These are phyloP conservation scores for Danielia reshetovae DNA, from an alignment of 805 yeast species.

Conservation along the genomic window DNA sequence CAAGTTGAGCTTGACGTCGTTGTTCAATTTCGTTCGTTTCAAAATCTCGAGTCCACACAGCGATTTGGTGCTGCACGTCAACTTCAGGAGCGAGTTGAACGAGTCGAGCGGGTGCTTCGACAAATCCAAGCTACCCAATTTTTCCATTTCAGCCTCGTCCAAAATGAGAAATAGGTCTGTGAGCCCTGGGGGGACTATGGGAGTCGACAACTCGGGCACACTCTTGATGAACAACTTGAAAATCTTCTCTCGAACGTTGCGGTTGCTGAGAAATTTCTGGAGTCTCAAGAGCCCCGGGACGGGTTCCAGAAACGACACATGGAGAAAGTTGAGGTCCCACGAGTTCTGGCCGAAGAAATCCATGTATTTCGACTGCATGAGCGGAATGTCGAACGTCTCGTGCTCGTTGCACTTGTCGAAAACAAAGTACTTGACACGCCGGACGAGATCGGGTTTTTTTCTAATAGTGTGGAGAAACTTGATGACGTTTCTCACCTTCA, in stretches of 20 bases:
- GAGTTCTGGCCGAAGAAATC: slow-evolving; percentile 13
- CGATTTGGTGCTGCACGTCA: slow-evolving; percentile 30
- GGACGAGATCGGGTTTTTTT: slow-evolving; percentile 17
- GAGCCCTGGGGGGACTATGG: slow-evolving; percentile 23
- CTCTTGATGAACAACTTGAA: slow-evolving; percentile 29
- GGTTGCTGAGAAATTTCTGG: background rate
- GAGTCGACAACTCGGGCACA: slow-evolving; percentile 20
- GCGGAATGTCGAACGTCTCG: slow-evolving; percentile 8
- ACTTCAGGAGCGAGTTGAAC: slow-evolving; percentile 18
- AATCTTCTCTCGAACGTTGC: slow-evolving; percentile 17
- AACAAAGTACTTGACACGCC: slow-evolving; percentile 24
- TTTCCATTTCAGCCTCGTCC: slow-evolving; percentile 26
- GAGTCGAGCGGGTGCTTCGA: background rate
- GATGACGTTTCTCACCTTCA: slow-evolving; percentile 15
- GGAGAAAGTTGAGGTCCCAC: slow-evolving; percentile 24
- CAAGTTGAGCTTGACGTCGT: slow-evolving; percentile 22
- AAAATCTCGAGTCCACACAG: slow-evolving; percentile 29
- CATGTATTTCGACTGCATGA: slow-evolving; percentile 13
- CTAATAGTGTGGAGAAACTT: slow-evolving; percentile 18
- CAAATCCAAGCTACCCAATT: slow-evolving; percentile 13
- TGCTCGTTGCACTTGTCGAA: slow-evolving; percentile 29
- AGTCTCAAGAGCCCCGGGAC: background rate
- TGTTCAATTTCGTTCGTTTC: slow-evolving; percentile 16
- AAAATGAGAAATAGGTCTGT: slow-evolving; percentile 32
- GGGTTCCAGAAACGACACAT: slow-evolving; percentile 29